These are phyloP conservation scores for Punctularia strigosozonata DNA, from an alignment of 768 basidiomycete species.

Conservation along the genomic window DNA sequence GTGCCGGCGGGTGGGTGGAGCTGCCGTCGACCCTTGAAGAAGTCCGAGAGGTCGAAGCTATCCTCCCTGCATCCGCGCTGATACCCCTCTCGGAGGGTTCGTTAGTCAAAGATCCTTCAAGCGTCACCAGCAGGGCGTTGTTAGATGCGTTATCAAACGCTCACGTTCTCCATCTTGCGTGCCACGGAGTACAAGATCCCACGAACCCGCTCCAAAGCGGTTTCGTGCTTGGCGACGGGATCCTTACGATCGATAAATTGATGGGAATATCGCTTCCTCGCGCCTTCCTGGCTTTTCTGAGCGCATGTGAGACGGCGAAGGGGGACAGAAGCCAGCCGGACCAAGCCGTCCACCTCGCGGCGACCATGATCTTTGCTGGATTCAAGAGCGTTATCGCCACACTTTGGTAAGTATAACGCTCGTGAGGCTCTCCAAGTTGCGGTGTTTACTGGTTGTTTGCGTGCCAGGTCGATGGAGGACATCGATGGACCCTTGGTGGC, in stretches of 20 bases:
- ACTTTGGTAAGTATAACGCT: no score
- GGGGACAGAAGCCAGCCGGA: conserved; percentile 2
- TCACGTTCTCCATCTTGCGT: conserved; percentile 8
- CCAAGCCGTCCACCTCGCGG: conserved; percentile 6
- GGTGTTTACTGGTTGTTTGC: no score
- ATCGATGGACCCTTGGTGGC: neutral
- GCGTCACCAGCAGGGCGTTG: neutral
- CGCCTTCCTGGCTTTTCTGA: conserved; percentile 11
- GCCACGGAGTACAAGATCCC: conserved; percentile 8
- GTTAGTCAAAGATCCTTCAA: neutral
- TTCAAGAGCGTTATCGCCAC: conserved; percentile 5
- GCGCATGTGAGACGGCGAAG: conserved; percentile 9
- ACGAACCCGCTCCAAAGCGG: conserved; percentile 5
- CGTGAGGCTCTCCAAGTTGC: no score
- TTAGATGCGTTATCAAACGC: no score
- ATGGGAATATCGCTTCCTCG: neutral
- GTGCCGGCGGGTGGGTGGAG: neutral
- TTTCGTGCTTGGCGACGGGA: conserved; percentile 6
- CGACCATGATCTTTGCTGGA: conserved; percentile 2
- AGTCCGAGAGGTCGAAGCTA: no score
- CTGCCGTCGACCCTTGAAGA: neutral
- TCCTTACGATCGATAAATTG: conserved; percentile 3
- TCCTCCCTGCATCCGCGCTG: neutral
- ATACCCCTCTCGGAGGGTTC: neutral
- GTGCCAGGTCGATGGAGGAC: neutral